Evolutionary conservation across 2,329 filamentous ascomycete species (phyloP).

Genomic region (Cryphonectria japonica): DNA sequence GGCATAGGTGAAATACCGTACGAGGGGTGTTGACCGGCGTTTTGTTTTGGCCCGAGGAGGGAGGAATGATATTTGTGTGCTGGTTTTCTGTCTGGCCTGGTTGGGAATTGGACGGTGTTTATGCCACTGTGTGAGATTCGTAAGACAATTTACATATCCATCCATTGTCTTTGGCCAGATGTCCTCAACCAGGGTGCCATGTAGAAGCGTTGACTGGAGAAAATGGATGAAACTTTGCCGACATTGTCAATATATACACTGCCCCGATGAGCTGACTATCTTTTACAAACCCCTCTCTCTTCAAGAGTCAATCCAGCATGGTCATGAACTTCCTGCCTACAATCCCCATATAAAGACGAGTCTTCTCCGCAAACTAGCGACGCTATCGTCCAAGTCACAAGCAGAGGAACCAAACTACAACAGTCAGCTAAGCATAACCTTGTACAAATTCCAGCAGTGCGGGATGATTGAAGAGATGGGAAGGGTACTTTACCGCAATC

Average conservation of each 20-base stretch:
- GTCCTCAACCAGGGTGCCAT: not conserved
- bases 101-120: not conserved
- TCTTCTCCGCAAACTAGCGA: too few species aligned
- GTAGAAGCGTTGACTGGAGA: not conserved
- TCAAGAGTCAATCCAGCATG: too few species aligned
- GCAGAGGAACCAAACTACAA: too few species aligned
- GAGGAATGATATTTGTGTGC: constrained; percentile 11
- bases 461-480: too few species aligned
- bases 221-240: not conserved
- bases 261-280: not conserved
- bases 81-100: not conserved
- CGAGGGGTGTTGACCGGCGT: constrained; percentile 21
- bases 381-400: too few species aligned
- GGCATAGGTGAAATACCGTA: not conserved
- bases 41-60: constrained; percentile 16
- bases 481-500: too few species aligned
- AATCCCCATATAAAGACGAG: too few species aligned
- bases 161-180: not conserved
- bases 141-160: not conserved
- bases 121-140: not conserved
- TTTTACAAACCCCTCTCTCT: not conserved
- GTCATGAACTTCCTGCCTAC: too few species aligned
- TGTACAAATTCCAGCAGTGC: too few species aligned
- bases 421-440: too few species aligned
- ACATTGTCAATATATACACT: too few species aligned